Base-by-base conservation (phyloP, 1,284 basidiomycete species). In the Xerocomus amazonicus region DNA sequence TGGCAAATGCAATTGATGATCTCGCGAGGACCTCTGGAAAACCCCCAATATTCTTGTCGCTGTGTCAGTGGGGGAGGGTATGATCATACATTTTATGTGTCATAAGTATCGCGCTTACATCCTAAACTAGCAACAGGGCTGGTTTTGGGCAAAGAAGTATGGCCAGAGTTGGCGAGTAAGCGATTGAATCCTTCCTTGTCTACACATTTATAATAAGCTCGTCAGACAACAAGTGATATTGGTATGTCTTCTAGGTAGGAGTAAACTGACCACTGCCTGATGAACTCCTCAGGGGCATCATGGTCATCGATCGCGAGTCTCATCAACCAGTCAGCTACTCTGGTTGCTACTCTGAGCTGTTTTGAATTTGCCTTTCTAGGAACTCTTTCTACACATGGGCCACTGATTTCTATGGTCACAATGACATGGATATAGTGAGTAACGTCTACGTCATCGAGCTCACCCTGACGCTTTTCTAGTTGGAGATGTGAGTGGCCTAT, bases 31-130 rank as follows among this genome's bases (percentile, higher is more conserved):
- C 62, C 13, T 72, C 73, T 10, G 71, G 73, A 1, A 75, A 72
- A 43, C 63, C 71, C 1, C 77, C 80, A 4, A 33, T 82, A 13
- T 62, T 79, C 23, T 70, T 75, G 49, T 80, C 78, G 3, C 55
- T 82, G 29, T 82, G 80, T 57, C 72, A 81, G 54, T 82, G 80
- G 80, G 80, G 80, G 43, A 67, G 74, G 59, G 78, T 81, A 63
- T 55, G 73, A 59, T 6, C 17, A 40, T 17, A 26, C 57, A 50
- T 13, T 9, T 38, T 32, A 35, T 23, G 29, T 36, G 6, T 34
- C 8, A 27, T 27, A 9, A 23, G 29, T 23, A 48, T 8, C 41
- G 36, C 9, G 45, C 41, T 53, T 38, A 45, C 13, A 34, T 9
- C 29, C 34, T 52, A 44, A 44, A 16, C 52, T 40, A 83, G 81